A percentile compares a stretch with the other conserved stretches of the same genome.
These are phyloP conservation scores for Ceratobasidium sp. DNA, from an alignment of 1,284 basidiomycete genomes.

Conservation along the genomic window DNA sequence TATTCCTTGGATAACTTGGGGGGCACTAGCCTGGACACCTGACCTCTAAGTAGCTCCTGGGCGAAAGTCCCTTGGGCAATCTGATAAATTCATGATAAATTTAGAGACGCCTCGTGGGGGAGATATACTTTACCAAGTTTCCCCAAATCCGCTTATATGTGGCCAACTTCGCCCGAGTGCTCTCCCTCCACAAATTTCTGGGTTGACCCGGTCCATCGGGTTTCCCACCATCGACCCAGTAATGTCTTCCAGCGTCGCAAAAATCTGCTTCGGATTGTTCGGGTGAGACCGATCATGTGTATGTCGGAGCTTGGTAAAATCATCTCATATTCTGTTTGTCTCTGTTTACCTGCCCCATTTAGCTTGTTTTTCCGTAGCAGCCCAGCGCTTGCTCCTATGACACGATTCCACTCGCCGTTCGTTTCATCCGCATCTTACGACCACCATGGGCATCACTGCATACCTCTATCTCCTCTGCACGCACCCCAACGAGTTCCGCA, in stretches of 20 bases:
- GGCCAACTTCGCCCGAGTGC: slow-evolving; percentile 63
- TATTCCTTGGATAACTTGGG: no score
- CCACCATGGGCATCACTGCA: slow-evolving; percentile 44
- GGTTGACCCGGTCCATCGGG: slow-evolving; percentile 67
- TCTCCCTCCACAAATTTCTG: slow-evolving; percentile 74
- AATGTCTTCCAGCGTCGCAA: slow-evolving; percentile 71
- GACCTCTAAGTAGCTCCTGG: no score
- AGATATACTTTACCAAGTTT: no score
- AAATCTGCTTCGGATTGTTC: slow-evolving; percentile 66
- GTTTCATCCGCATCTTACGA: slow-evolving; percentile 13
- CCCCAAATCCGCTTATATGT: slow-evolving; percentile 64
- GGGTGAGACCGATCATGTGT: slow-evolving; percentile 47
- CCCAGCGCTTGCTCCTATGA: slow-evolving; percentile 2
- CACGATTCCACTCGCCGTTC: slow-evolving; percentile 4
- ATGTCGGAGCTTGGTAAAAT: slow-evolving; percentile 8
- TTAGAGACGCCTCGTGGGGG: no score
- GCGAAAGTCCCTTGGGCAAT: no score
- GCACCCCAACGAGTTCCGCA: slow-evolving; percentile 78
- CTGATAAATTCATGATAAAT: no score
- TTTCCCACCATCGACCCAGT: slow-evolving; percentile 71
- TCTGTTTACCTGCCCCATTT: neutral
- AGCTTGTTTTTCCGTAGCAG: slow-evolving; percentile 4
- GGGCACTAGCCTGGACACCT: no score
- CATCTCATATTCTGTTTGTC: neutral
- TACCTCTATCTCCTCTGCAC: slow-evolving; percentile 66